Percentiles rank a stretch among this genome's conserved stretches.
phyloP scores from a whole-genome alignment of 2,329 filamentous ascomycete genomes.

The Huntiella savannae region DNA sequence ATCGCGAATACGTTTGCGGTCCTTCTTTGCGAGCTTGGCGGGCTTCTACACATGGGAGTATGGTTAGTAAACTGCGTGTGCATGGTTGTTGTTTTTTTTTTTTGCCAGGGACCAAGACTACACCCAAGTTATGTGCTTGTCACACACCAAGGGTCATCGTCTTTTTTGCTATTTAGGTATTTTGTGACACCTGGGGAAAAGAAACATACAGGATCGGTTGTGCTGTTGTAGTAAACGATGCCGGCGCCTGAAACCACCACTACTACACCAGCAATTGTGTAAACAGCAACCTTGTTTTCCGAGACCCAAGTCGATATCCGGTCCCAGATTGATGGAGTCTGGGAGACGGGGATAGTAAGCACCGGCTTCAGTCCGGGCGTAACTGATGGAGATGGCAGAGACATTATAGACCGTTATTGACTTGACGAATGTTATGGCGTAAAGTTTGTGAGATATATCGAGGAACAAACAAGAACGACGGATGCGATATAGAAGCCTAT shows the following conservation, averaged over 20 bases:
- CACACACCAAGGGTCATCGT: no score
- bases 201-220: constrained; percentile 32
- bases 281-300: constrained; percentile 88
- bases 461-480: no score
- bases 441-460: no score
- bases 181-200: not conserved
- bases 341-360: constrained; percentile 10
- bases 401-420: constrained; percentile 4
- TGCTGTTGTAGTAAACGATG: constrained; percentile 71
- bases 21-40: constrained; percentile 70
- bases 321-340: constrained; percentile 52
- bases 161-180: no score
- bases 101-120: not conserved
- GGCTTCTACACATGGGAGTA: constrained; percentile 24
- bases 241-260: constrained; percentile 81
- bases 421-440: no score
- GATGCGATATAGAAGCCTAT: no score
- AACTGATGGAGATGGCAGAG: constrained; percentile 11
- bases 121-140: not conserved
- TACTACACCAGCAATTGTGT: constrained; percentile 88
- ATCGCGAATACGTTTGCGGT: constrained; percentile 58
- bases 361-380: constrained; percentile 9
- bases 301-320: constrained; percentile 79
- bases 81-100: not conserved
- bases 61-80: not conserved